A percentile compares a stretch with the other conserved stretches of the same genome.
These are phyloP conservation scores for Sordaria brevicollis DNA, from an alignment of 495 filamentous ascomycete genomes.

Conservation along the genomic window DNA sequence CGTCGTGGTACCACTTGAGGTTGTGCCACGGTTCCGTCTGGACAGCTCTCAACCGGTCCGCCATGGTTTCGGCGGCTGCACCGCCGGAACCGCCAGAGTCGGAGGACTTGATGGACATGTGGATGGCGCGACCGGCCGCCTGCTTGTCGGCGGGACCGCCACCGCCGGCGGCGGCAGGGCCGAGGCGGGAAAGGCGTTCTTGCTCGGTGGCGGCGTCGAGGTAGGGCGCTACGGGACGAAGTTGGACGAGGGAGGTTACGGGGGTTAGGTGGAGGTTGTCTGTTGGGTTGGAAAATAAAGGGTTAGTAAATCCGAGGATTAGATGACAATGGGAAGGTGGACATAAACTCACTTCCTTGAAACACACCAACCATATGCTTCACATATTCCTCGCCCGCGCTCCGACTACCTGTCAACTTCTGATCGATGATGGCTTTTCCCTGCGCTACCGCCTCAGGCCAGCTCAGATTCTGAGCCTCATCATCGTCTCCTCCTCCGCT, in stretches of 20 bases:
- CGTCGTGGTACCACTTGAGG: conserved; percentile 35
- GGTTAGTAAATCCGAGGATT: background rate
- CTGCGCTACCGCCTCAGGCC: conserved; percentile 34
- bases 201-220: conserved; percentile 35
- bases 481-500: conserved; percentile 7
- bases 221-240: conserved; percentile 38
- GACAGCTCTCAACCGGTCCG: conserved; percentile 33
- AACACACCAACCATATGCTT: conserved; percentile 41
- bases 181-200: conserved; percentile 27
- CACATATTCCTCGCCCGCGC: conserved; percentile 24
- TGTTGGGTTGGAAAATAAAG: conserved; percentile 3
- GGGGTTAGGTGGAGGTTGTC: conserved; percentile 40
- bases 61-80: conserved; percentile 34
- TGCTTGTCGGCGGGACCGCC: conserved; percentile 4
- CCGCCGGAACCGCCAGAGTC: conserved; percentile 17
- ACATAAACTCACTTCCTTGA: conserved; percentile 30
- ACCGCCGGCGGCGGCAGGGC: conserved; percentile 6
- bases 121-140: conserved; percentile 30
- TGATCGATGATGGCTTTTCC: conserved; percentile 33
- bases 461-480: conserved; percentile 24
- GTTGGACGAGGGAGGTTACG: conserved; percentile 31
- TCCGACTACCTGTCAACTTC: conserved; percentile 31
- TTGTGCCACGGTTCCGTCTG: conserved; percentile 33
- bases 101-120: conserved; percentile 40
- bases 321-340: background rate